Evolutionary conservation across 2,329 filamentous ascomycete species (phyloP).

Genomic region (Chrysoporthe deuterocubensis): DNA sequence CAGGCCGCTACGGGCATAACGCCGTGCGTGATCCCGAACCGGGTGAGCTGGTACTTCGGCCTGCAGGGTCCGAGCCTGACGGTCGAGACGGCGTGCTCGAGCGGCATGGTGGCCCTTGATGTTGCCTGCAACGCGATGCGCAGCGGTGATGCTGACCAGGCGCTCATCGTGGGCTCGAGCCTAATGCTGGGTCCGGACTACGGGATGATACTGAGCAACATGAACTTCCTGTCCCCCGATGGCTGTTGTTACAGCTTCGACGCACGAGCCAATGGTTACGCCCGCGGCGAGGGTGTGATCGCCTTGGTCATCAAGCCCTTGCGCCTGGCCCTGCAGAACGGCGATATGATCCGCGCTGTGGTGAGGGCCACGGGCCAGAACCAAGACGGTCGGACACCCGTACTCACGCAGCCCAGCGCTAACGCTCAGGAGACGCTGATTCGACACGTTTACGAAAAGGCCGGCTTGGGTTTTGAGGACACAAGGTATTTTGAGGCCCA

Average conservation of each 20-base stretch:
- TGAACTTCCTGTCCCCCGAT: constrained; percentile 35
- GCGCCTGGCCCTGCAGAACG: constrained; percentile 43
- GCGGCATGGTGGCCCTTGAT: constrained; percentile 17
- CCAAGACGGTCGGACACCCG: constrained; percentile 44
- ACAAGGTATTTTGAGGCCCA: constrained; percentile 34
- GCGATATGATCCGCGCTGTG: constrained; percentile 42
- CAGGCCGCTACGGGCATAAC: too few species aligned
- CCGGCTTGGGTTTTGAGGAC: constrained; percentile 15
- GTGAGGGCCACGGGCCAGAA: constrained; percentile 37
- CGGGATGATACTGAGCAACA: constrained; percentile 22
- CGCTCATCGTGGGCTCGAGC: constrained; percentile 21
- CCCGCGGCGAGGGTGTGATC: constrained; percentile 37
- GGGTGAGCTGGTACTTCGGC: constrained; percentile 47
- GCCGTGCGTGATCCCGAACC: constrained; percentile 40
- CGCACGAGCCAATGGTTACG: constrained; percentile 39
- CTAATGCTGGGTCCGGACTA: constrained; percentile 30
- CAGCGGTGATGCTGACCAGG: too few species aligned
- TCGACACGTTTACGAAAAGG: constrained; percentile 33
- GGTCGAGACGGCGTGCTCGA: constrained; percentile 45
- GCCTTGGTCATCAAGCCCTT: constrained; percentile 47
- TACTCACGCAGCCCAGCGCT: constrained; percentile 44
- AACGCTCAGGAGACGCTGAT: constrained; percentile 38
- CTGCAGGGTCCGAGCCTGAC: constrained; percentile 42
- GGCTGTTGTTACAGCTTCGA: constrained; percentile 41
- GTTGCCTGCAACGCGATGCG: too few species aligned